phyloP scores from a whole-genome alignment of 306 rosid species.

The Prosopis cineraria region DNA sequence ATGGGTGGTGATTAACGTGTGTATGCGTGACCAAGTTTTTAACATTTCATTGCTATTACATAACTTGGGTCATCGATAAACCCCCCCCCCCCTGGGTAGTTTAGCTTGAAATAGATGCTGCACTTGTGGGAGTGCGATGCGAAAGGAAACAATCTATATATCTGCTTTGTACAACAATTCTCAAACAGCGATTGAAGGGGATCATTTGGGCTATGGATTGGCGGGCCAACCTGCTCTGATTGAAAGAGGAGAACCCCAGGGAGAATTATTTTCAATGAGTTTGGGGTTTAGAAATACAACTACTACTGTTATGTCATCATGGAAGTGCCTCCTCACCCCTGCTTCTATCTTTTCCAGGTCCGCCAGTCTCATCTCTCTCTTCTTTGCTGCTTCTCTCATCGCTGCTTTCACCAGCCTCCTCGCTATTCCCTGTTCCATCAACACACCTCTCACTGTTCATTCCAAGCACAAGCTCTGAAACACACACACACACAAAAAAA shows the following conservation, averaged over 20 bases:
- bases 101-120: background rate
- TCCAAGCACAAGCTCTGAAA: background rate
- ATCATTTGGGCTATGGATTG: slow-evolving; percentile 26
- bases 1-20: background rate
- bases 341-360: slow-evolving; percentile 74
- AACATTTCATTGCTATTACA: background rate
- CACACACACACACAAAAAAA: background rate
- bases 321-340: slow-evolving; percentile 86
- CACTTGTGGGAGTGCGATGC: background rate
- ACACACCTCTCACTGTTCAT: background rate
- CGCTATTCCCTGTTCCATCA: slow-evolving; percentile 62
- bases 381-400: slow-evolving; percentile 82
- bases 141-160: background rate
- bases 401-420: slow-evolving; percentile 64
- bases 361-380: slow-evolving; percentile 74
- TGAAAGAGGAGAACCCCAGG: slow-evolving; percentile 54
- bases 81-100: background rate
- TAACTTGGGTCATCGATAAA: slow-evolving; percentile 2
- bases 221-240: slow-evolving; percentile 62
- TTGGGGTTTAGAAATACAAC: slow-evolving; percentile 68
- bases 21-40: background rate
- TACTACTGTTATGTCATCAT: slow-evolving; percentile 77
- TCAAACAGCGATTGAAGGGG: background rate
- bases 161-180: background rate
- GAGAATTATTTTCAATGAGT: slow-evolving; percentile 40